Evolutionary conservation across 2,329 filamentous ascomycete genomes (phyloP), one percentile per base, ranked within the genome.

Genomic region (Aspergillus brunneoviolaceus): DNA sequence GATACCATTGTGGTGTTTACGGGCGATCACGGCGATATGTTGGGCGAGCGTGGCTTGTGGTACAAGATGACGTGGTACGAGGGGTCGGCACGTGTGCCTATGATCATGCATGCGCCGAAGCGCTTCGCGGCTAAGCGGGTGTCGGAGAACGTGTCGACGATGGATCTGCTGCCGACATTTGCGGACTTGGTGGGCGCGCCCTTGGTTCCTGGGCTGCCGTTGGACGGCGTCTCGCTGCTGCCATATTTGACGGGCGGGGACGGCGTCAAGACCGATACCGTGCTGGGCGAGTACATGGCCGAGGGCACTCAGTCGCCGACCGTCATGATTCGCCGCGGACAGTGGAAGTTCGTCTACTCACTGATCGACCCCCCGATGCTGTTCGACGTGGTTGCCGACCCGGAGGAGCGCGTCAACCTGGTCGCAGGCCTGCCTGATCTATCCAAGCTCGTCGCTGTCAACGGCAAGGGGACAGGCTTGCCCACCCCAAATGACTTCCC

Each of bases 51-150:
- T 56, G 90, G 90, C 5, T 81, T 97, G 51, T 97, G 93, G 93
- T 86, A 96, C 82, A 97, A 97, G 84, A 97, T 97, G 93, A 92
- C 87, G 72, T 97, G 95, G 84, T 96, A 92, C 70, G 93, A 97
- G 82, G 89, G 89, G 47, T 96, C 92, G 12, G 91, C 92, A 50
- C 89, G 93, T 29, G 93, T 97, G 23, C 93, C 93, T 1, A 87
- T 97, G 73, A 82, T 97, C 65, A 84, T 96, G 73, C 89, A 92
- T 76, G 87, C 93, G 69, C 93, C 93, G 27, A 82, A 87, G 69
- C 84, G 83, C 62, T 96, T 94, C 76, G 74, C 82, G 14, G 88
- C 92, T 33, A 91, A 87, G 79, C 89, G 87, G 35, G 89, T 97
- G 29, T 83, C 84, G 19, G 83, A 94, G 75, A 96, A 93, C 65